Evolutionary conservation across 441 rosid species (phyloP), one percentile per base, ranked within the genome.

Genomic region (Adansonia rubrostipa): DNA sequence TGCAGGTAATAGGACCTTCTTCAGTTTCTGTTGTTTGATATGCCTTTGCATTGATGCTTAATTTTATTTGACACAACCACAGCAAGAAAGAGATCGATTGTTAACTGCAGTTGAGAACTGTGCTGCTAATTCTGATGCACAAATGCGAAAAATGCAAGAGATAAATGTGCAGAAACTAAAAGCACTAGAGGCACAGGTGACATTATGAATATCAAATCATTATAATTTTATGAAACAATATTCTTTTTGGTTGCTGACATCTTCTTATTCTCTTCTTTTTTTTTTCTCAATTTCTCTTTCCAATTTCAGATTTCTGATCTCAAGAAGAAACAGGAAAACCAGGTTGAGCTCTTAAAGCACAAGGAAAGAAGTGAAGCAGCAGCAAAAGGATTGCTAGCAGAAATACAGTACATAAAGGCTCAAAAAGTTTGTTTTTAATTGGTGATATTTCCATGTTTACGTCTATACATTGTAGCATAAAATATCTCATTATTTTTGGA

Each of bases 281-380:
- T 66, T 24, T 22, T 24, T 60, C 13, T 60, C 45, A 5, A 5
- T 3, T 54, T 56, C 20, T 62, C 9, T 69, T 53, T 19, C 58
- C 63, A 61, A 42, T 51, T 60, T 63, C 82, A 88, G 91, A 91
- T 91, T 81, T 86, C 66, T 66, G 87, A 84, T 81, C 92, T 91
- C 50, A 91, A 87, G 86, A 91, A 86, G 84, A 91, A 87, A 81
- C 90, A 90, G 84, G 93, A 91, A 79, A 88, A 84, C 78, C 95
- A 87, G 75, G 90, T 90, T 72, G 88, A 86, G 82, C 79, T 87
- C 68, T 72, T 86, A 36, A 89, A 89, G 85, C 91, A 88, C 79
- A 91, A 91, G 80, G 89, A 90, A 76, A 91, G 84, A 84, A 88
- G 92, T 82, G 96, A 91, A 73, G 92, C 88, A 79, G 92, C 90